Percentiles rank a stretch among this genome's conserved stretches.
These are phyloP conservation scores for Fusarium nelsonii DNA, from an alignment of 2,329 filamentous ascomycete species.

Conservation along the genomic window DNA sequence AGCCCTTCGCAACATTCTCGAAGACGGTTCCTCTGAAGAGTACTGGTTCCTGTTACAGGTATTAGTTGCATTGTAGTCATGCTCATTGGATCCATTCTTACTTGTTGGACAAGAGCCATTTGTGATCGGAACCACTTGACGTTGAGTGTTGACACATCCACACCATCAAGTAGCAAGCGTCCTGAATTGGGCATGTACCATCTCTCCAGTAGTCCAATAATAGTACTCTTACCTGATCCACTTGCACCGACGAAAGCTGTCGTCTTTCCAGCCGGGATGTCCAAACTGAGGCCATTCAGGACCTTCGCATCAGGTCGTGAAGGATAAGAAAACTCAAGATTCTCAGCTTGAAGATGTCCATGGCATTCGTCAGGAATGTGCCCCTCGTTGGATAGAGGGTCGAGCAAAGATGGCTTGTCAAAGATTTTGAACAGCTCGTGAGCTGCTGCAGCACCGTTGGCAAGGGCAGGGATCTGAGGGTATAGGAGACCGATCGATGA, in stretches of 20 bases:
- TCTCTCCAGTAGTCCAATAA: constrained; percentile 73
- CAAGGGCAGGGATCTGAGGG: constrained; percentile 29
- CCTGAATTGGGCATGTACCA: constrained; percentile 66
- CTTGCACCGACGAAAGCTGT: constrained; percentile 79
- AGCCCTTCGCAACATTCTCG: constrained; percentile 45
- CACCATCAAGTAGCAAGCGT: constrained; percentile 54
- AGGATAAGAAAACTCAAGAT: constrained; percentile 76
- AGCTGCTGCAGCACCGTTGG: constrained; percentile 33
- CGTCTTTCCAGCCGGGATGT: constrained; percentile 69
- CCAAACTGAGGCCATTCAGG: constrained; percentile 65
- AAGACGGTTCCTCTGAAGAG: constrained; percentile 48
- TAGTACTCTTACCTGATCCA: constrained; percentile 77
- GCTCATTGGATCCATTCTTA: background rate
- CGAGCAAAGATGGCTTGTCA: constrained; percentile 28
- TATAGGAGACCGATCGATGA: constrained; percentile 19
- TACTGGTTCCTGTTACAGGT: constrained; percentile 35
- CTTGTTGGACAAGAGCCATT: constrained; percentile 57
- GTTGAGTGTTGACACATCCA: constrained; percentile 55
- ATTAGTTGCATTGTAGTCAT: background rate
- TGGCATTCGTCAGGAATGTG: constrained; percentile 21
- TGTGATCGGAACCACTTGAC: constrained; percentile 62
- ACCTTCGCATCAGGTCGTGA: constrained; percentile 68
- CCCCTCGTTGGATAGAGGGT: constrained; percentile 20
- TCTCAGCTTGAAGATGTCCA: constrained; percentile 62
- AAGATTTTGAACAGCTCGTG: constrained; percentile 31